Evolutionary conservation across 2,329 filamentous ascomycete genomes (phyloP), one percentile per base, ranked within the genome.

Genomic region (Pseudogymnoascus sp.): DNA sequence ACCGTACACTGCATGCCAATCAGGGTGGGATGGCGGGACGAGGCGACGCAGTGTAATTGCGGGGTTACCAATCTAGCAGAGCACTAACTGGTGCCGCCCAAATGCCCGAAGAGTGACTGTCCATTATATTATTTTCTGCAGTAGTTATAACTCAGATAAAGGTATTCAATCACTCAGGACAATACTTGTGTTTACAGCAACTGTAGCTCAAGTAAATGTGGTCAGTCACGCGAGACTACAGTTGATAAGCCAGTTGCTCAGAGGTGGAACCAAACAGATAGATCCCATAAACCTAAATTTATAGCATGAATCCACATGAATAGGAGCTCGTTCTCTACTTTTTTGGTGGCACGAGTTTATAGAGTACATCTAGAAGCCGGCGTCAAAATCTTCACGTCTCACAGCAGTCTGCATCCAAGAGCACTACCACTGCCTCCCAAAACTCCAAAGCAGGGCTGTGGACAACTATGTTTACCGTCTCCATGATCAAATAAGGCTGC

Each of bases 51-150:
- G 25, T 54, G 8, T 9, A 8, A 33, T 54, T 54, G 47, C 28
- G 47, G 47, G 47, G 47, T 54, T 54, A 54, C 47, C 47, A 54
- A 14, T 18, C 6, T 22, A 54, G 33, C n/a, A 54, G 47, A 43
- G 14, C 39, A 25, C 20, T 33, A 14, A n/a, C 28, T 18, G 8
- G 8, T 16, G n/a, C 22, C 22, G 14, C 22, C 8, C 38, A 39
- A 39, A 37, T 16, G n/a, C 11, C 37, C 2, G 37, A 6, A 38
- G 37, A 39, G 16, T 9, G 16, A 12, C 16, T 20, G 16, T 11
- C 9, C 1, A 12, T 39, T 20, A 20, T 39, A 39, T 5, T 12
- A 39, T 1, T 20, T 3, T 12, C 9, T 39, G 11, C 2, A 20
- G 38, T 6, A 20, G 3, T 8, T 39, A 39, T 20, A 20, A 4